Conservation (phyloP, 495 filamentous ascomycete genomes). For the Aspergillus incahuasiensis region DNA sequence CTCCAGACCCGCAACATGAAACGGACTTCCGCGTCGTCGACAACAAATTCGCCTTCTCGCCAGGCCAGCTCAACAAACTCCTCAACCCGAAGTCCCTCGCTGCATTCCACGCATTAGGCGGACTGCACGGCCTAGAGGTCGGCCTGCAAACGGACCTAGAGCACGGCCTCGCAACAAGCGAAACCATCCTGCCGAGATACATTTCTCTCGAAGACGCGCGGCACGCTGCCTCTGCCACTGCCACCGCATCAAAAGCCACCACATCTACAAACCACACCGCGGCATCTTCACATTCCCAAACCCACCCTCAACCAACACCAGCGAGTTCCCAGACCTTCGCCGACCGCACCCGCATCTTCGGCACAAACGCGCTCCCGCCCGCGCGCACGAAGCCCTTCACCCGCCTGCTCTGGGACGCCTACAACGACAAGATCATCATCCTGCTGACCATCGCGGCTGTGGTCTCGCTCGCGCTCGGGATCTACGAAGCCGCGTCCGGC, state of each 20-base stretch:
- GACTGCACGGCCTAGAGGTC: conserved; percentile 44
- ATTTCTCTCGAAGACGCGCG: conserved; percentile 28
- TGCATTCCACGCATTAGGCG: conserved; percentile 64
- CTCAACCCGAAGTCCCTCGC: conserved; percentile 68
- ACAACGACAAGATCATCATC: conserved; percentile 78
- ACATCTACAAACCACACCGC: conserved; percentile 21
- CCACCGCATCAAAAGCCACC: too few relatives aligned
- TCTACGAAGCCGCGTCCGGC: conserved; percentile 54
- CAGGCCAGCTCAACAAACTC: conserved; percentile 68
- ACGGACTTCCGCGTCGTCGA: conserved; percentile 65
- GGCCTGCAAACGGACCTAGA: conserved; percentile 58
- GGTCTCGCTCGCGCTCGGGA: conserved; percentile 75
- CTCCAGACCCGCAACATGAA: neutral
- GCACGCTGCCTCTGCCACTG: conserved; percentile 63
- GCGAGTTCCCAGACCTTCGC: conserved; percentile 11
- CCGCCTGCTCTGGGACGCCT: conserved; percentile 75
- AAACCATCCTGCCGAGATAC: conserved; percentile 30
- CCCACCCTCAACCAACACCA: neutral
- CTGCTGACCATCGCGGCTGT: conserved; percentile 72
- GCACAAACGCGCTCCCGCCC: conserved; percentile 64
- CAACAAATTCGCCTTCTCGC: conserved; percentile 50
- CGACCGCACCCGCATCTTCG: conserved; percentile 67
- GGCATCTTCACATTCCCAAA: neutral
- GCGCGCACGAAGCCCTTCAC: conserved; percentile 67
- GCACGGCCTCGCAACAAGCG: conserved; percentile 70